Conservation (phyloP, 768 basidiomycete species). For the Pleurotus eryngii region DNA sequence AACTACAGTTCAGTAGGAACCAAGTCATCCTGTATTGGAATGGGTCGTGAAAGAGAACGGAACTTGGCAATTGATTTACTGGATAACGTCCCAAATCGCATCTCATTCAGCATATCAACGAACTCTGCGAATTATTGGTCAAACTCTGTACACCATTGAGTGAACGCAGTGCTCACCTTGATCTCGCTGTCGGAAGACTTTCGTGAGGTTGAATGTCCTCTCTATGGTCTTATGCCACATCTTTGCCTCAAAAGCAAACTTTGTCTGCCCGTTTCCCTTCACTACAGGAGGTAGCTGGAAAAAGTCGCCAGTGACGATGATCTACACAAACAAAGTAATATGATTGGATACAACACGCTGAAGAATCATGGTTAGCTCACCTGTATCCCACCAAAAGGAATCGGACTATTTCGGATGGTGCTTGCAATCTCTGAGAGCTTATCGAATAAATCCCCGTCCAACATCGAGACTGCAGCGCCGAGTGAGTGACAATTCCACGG, state of each 20-base stretch:
- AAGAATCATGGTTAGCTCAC: constrained; percentile 29
- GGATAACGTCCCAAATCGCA: constrained; percentile 84
- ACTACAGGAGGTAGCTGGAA: constrained; percentile 95
- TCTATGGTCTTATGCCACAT: constrained; percentile 73
- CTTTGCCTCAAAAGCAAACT: constrained; percentile 90
- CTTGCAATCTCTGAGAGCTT: constrained; percentile 76
- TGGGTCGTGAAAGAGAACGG: constrained; percentile 61
- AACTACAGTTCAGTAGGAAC: constrained; percentile 85
- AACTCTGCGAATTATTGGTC: constrained; percentile 53
- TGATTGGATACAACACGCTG: not conserved
- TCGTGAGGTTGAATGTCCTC: constrained; percentile 87
- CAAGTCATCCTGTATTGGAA: constrained; percentile 76
- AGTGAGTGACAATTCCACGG: not conserved
- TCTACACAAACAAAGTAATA: constrained; percentile 36
- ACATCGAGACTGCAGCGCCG: constrained; percentile 82
- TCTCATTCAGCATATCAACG: constrained; percentile 96
- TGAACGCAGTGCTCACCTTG: constrained; percentile 51
- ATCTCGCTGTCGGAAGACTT: constrained; percentile 94
- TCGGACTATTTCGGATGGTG: constrained; percentile 52
- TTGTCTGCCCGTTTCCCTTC: constrained; percentile 55
- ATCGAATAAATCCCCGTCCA: constrained; percentile 91
- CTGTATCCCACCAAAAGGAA: constrained; percentile 94
- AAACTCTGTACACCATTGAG: constrained; percentile 1
- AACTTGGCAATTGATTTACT: constrained; percentile 67
- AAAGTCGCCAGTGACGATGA: constrained; percentile 95